Evolutionary conservation across 1,284 basidiomycete species (phyloP), one percentile per base, ranked within the genome.

Genomic region (Cutaneotrichosporon cutaneum): DNA sequence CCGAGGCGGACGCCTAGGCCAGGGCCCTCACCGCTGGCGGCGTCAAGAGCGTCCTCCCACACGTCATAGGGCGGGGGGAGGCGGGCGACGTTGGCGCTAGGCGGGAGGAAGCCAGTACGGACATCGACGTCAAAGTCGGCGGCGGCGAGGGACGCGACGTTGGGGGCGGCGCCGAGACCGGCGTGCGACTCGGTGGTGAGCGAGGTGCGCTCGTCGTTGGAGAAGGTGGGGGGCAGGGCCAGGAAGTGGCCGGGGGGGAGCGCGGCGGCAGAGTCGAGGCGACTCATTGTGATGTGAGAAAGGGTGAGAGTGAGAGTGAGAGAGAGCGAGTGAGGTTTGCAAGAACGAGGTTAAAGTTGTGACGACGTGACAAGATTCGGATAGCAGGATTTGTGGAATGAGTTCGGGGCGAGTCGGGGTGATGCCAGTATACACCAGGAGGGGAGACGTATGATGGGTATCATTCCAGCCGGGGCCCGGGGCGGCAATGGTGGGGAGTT

Each of bases 41-140:
- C 30, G 56, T 79, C 78, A 45, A 84, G 62, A 13, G 77, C 75
- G 26, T 73, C 73, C 78, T 92, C 92, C 92, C 90, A 94, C 21
- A 83, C 70, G 36, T 86, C 86, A 83, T 87, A 93, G 58, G 81
- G 77, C 0, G 64, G 68, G 0, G 85, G 84, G 0, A 97, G 83
- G 11, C 87, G 84, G 42, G 76, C 70, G 0, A 92, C 72, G 0
- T 93, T 92, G 0, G 85, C 84, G 33, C 89, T 84, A 0, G 90
- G 89, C 0, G 94, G 94, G 83, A 97, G 86, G 76, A 98, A 97
- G 0, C 94, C 94, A 0, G 92, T 92, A 24, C 88, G 83, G 2
- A 90, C 90, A 74, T 95, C 91, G 67, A 97, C 89, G 75, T 96
- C 93, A 82, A 93, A 97, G 82, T 97, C 94, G 74, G 94, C 91